phyloP scores from a whole-genome alignment of 345 rosid genomes.

The Gossypium anomalum region DNA sequence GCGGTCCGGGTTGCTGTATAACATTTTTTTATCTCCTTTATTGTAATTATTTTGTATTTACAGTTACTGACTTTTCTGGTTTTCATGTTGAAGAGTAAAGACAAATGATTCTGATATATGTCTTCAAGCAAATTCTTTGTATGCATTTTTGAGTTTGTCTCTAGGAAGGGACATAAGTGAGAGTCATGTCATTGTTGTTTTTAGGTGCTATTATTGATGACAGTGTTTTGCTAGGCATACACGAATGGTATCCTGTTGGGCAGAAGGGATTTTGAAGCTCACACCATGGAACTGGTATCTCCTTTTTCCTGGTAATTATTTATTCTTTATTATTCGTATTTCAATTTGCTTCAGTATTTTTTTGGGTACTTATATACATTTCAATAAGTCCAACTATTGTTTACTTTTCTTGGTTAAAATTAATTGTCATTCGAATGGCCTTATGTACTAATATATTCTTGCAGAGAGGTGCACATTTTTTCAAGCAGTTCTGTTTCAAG shows the following conservation, averaged over 20 bases:
- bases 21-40: background rate
- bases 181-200: background rate
- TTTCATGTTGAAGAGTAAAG: background rate
- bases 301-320: conserved; percentile 74
- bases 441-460: conserved; percentile 14
- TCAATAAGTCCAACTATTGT: background rate
- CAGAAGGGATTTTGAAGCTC: conserved; percentile 33
- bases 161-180: background rate
- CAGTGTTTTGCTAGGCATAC: conserved; percentile 44
- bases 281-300: conserved; percentile 72
- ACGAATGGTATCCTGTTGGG: conserved; percentile 39
- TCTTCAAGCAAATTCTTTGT: background rate
- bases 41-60: background rate
- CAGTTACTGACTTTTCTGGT: background rate
- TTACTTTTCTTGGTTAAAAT: background rate
- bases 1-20: background rate
- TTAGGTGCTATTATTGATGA: conserved; percentile 17
- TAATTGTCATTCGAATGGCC: conserved; percentile 1
- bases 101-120: background rate
- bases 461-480: conserved; percentile 57
- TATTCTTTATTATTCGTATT: conserved; percentile 31
- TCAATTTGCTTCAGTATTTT: background rate
- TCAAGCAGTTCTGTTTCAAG: conserved; percentile 65
- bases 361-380: background rate
- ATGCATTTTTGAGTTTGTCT: background rate